Evolutionary conservation across 805 yeast species (phyloP).

Genomic region (Tetrapisispora namnaoensis): DNA sequence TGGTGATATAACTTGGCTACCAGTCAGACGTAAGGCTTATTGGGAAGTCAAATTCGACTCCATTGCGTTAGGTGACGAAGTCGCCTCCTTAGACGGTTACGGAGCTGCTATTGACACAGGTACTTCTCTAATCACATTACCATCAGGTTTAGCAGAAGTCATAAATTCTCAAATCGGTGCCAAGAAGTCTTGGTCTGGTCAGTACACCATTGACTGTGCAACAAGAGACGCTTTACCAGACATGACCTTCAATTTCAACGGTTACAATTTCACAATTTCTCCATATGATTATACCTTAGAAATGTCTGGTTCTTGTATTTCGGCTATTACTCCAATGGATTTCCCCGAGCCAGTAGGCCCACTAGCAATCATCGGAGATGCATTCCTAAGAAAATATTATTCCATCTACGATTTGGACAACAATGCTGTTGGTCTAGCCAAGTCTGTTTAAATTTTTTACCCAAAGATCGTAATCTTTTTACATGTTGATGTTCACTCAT

Average conservation of each 20-base stretch:
- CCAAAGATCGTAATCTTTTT: background rate
- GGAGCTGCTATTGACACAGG: conserved; percentile 99
- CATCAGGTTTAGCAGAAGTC: conserved; percentile 92
- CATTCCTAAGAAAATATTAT: conserved; percentile 91
- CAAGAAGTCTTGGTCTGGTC: conserved; percentile 94
- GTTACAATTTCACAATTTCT: conserved; percentile 81
- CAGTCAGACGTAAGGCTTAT: conserved; percentile 98
- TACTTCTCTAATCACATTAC: conserved; percentile 90
- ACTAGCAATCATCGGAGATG: conserved; percentile 91
- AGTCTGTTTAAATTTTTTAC: conserved; percentile 38
- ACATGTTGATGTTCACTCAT: background rate
- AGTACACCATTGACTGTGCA: conserved; percentile 86
- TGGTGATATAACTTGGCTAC: conserved; percentile 90
- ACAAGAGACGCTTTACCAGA: conserved; percentile 80
- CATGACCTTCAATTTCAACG: conserved; percentile 80
- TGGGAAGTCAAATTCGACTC: conserved; percentile 97
- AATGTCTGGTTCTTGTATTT: conserved; percentile 89
- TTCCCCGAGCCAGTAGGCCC: conserved; percentile 97
- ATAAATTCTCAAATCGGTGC: conserved; percentile 95
- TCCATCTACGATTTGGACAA: conserved; percentile 85
- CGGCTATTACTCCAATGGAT: conserved; percentile 95
- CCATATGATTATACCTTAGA: conserved; percentile 92
- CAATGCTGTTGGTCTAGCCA: conserved; percentile 91
- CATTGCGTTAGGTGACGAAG: conserved; percentile 85
- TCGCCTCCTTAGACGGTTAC: conserved; percentile 65